Evolutionary conservation across 495 filamentous ascomycete species (phyloP).

Genomic region (Neurospora sp.): DNA sequence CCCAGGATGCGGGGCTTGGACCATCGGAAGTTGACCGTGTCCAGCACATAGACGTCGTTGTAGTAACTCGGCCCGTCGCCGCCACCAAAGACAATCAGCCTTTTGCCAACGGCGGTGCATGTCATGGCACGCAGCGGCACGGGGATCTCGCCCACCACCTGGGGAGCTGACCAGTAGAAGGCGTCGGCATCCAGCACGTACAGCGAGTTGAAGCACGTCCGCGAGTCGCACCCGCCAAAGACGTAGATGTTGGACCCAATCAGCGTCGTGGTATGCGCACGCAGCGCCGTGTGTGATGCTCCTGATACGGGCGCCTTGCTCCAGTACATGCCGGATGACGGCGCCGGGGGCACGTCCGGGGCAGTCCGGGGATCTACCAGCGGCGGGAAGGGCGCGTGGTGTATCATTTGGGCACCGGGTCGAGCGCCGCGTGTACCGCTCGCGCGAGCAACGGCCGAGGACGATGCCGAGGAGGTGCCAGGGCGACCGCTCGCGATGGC

Average conservation of each 20-base stretch:
- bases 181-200: slow-evolving; percentile 57
- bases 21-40: slow-evolving; percentile 55
- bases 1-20: slow-evolving; percentile 44
- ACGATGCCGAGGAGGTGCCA: no score
- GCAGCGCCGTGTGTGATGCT: slow-evolving; percentile 43
- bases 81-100: slow-evolving; percentile 55
- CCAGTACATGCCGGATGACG: slow-evolving; percentile 64
- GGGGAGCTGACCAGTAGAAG: slow-evolving; percentile 51
- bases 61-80: slow-evolving; percentile 59
- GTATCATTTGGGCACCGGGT: background rate
- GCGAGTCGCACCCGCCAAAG: slow-evolving; percentile 56
- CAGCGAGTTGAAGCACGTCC: slow-evolving; percentile 54
- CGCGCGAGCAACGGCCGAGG: slow-evolving; percentile 8
- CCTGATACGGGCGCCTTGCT: slow-evolving; percentile 49
- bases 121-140: slow-evolving; percentile 57
- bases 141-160: slow-evolving; percentile 50
- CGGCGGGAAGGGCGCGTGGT: slow-evolving; percentile 40
- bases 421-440: slow-evolving; percentile 16
- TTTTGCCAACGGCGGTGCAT: slow-evolving; percentile 55
- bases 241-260: slow-evolving; percentile 53
- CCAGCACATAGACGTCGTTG: slow-evolving; percentile 58
- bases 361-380: slow-evolving; percentile 46
- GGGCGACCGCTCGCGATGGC: slow-evolving; percentile 31
- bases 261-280: slow-evolving; percentile 53
- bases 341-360: slow-evolving; percentile 47